A percentile compares a stretch with the other conserved stretches of the same genome.
Conservation (phyloP, 306 rosid species). For the Myrica gale region DNA sequence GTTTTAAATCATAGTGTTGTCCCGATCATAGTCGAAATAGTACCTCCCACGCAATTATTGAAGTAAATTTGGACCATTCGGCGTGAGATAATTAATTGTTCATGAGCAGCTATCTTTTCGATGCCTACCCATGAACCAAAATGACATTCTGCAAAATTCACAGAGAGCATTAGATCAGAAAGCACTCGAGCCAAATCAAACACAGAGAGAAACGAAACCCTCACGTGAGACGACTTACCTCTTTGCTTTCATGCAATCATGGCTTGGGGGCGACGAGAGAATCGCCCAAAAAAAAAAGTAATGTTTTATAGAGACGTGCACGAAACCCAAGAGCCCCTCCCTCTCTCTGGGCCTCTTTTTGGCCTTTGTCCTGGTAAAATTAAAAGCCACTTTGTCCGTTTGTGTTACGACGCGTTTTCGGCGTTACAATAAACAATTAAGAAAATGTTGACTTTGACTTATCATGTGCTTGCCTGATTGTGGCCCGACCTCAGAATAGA, state of each 20-base stretch:
- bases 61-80: too few species aligned
- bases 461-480: slow-evolving; percentile 33
- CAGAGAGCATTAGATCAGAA: too few species aligned
- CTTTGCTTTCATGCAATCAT: slow-evolving; percentile 21
- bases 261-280: neutral
- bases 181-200: neutral
- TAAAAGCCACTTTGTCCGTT: slow-evolving; percentile 30
- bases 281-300: neutral
- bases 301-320: slow-evolving; percentile 49
- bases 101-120: too few species aligned
- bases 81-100: too few species aligned
- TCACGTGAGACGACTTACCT: neutral
- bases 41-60: too few species aligned
- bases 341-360: neutral
- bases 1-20: too few species aligned
- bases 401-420: slow-evolving; percentile 59
- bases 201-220: neutral
- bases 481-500: neutral
- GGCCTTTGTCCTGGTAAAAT: slow-evolving; percentile 35
- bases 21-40: too few species aligned
- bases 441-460: slow-evolving; percentile 60
- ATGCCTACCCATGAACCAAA: too few species aligned
- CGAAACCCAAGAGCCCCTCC: slow-evolving; percentile 39
- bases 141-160: too few species aligned
- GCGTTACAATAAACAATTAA: slow-evolving; percentile 17